Base-by-base conservation (phyloP, 805 yeast species). In the Candida awuae region DNA sequence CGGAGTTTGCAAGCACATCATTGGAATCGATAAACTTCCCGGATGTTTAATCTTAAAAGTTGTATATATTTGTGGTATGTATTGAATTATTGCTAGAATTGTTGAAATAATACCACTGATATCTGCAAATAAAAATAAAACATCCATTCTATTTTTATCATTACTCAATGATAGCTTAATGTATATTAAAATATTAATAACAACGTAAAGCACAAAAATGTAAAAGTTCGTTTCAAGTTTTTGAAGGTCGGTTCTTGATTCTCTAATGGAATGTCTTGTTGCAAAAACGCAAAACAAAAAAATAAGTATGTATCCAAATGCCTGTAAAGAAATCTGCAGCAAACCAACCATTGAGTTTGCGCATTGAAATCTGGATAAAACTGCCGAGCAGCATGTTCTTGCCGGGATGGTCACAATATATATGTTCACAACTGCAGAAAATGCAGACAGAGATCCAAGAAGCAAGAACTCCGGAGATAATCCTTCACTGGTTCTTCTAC, bases 1-100 rank as follows among this genome's bases (percentile, higher is more conserved):
- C 0, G 95, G 95, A 15, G 94, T 84, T 56, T 85, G 95, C 46
- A 86, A 70, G 31, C 77, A 62, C 90, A 85, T 82, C 86, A 83
- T 84, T 6, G 77, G 72, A 9, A 84, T 65, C 0, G 94, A 83
- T 17, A 85, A 65, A 1, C 87, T 78, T 8, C 95, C 95, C 0
- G 94, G 79, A 47, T 78, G 87, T 51, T 80, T 79, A 43, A 85
- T 66, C 1, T 45, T 52, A 50, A 67, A 80, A 0, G 95, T 85
- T 29, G 88, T 83, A 46, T 65, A 58, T 8, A 85, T 68, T 58
- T 85, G 95, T 1, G 95, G 95, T 36, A 84, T 61, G 51, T 84
- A 85, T 59, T 85, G 94, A 23, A 79, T 58, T 15, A 76, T 64
- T 0, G 94, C 79, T 34, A 83, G 60, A 1, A 68, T 37, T 0